Base-by-base conservation (phyloP, 163 green algal genomes). In the Chlamydomonas reinhardtii region DNA sequence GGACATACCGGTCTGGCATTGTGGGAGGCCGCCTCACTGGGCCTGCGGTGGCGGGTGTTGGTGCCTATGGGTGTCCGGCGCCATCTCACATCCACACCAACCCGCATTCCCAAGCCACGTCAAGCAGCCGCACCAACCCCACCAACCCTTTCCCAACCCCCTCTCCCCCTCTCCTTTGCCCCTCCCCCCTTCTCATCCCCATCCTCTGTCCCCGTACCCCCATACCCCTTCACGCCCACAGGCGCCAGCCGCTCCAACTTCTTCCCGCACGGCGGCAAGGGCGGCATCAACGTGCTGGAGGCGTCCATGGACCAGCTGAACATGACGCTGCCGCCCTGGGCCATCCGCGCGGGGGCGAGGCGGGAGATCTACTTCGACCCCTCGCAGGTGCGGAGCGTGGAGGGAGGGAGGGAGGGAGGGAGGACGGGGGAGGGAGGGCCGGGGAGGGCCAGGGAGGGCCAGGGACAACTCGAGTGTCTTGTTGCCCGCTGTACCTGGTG, bases 301-400 rank as follows among this genome's bases (percentile, higher is more conserved):
- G 91, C 89, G 20, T 88, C 76, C 31, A 87, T 94, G 84, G 88
- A 95, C 86, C 87, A 97, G 89, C 90, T 95, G 6, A 92, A 85
- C 62, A 90, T 95, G 61, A 85, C 91, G 14, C 90, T 99, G 69
- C 95, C 96, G 16, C 91, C 94, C 15, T 98, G 95, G 91, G 95
- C 94, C 31, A 90, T 98, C 17, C 91, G 97, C 0, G 94, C 96
- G 9, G 97, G 97, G 0, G 94, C 96, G 5, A 88, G 97, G 3
- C 90, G 95, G 74, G 94, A 85, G 4, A 98, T 99, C 78, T 98
- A 95, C 88, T 93, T 94, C 74, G 91, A 96, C 68, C 95, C 95
- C 62, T 15, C 43, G 9, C 86, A 95, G 74, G 89, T 91, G 34
- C 5, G 73, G 2, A 48, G 39, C 8, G 39, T 8, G 39, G 39